Base-by-base conservation (phyloP, 441 rosid genomes). In the Capsella rubella region DNA sequence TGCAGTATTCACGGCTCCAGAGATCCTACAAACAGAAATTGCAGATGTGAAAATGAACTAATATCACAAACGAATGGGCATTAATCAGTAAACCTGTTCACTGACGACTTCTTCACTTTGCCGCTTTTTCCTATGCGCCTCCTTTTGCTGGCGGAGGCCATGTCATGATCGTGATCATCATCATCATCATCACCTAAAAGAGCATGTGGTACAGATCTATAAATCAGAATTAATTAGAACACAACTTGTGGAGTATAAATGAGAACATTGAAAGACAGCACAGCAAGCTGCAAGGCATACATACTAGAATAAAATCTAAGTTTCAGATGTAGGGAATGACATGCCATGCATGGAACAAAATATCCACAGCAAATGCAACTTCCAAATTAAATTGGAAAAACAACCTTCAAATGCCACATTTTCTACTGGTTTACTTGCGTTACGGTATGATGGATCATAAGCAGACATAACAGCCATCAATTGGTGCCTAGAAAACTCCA, bases 401-500 rank as follows among this genome's bases (percentile, higher is more conserved):
- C 64, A 76, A 96, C 99, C 98, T 85, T 90, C 97, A 82, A 79
- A 84, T 67, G 79, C 83, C 69, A 82, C 89, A 75, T 85, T 87
- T 66, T 91, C 98, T 77, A 71, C 85, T 61, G 99, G 90, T 87
- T 82, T 91, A 75, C 91, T 97, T 83, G 89, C 64, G 63, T 86
- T 89, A 64, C 97, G 97, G 78, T 84, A 96, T 31, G 95, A 72
- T 67, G 98, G 96, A 86, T 96, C 99, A 84, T 82, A 91, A 72
- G 98, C 94, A 69, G 88, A 89, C 96, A 96, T 91, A 53, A 93
- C 85, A 63, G 86, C 97, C 80, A 83, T 81, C 78, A 93, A 86
- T 81, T 93, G 99, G 85, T 83, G 97, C 80, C 93, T 88, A 57
- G 96, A 88, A 80, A 93, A 93, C 86, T 93, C 99, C 81, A 96